Evolutionary conservation across 768 basidiomycete genomes (phyloP), one percentile per base, ranked within the genome.

Genomic region (Hypsizygus marmoreus): DNA sequence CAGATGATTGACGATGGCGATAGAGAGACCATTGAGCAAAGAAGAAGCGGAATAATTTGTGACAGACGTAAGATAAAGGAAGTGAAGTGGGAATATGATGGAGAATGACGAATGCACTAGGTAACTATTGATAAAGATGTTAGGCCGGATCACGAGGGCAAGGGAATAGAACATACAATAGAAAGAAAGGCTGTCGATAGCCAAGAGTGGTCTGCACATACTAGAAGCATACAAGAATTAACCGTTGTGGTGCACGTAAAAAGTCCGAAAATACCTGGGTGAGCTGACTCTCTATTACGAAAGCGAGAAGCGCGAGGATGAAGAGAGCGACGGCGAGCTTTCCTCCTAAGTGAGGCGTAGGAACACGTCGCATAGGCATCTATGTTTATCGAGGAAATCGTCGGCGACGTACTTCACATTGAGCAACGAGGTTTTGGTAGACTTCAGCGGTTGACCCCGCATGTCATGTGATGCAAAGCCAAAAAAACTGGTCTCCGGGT

Each of bases 171-270:
- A 62, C 88, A 50, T 57, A 91, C 91, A 94, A 91, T 50, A 91
- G 72, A 58, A 97, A 87, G 74, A 84, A 95, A 0, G 95, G 91
- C 48, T 97, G 90, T 41, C 83, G 76, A 68, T 89, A 99, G 25
- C 73, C 80, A 23, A 91, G 69, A 1, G 75, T 77, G 1, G 81
- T 81, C 64, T 93, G 89, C 11, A 95, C 81, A 67, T 92, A 86
- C 90, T 93, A 40, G 8, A 42, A 3, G 16, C 22, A 45, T 40
- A 39, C 36, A 49, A 26, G 47, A 40, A 32, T 44, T 34, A 45
- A 29, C 40, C 42, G 29, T 24, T 12, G 35, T 19, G 20, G n/a
- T 16, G 23, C n/a, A 37, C 16, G 13, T 20, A 20, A 23, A 35
- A 19, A 17, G 36, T 9, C n/a, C 4, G 29, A 11, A 54, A 71